These are phyloP conservation scores for Xylariales sp. DNA, from an alignment of 2,329 filamentous ascomycete species.

Conservation along the genomic window DNA sequence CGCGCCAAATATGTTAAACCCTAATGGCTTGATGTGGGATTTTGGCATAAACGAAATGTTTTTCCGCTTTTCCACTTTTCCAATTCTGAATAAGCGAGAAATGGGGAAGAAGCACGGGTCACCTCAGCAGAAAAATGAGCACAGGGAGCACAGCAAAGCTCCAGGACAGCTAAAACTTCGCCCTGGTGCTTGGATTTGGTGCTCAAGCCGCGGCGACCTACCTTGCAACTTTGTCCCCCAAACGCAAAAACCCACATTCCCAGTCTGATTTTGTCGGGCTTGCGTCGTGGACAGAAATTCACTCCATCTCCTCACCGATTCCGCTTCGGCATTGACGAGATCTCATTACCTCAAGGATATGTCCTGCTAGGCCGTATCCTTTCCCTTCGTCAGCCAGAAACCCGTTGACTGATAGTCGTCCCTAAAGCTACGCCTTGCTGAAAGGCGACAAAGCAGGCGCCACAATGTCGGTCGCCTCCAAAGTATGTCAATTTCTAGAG, in stretches of 20 bases:
- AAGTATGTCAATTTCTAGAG: conserved; percentile 43
- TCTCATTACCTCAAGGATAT: conserved; percentile 24
- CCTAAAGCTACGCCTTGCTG: conserved; percentile 38
- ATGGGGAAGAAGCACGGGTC: background rate
- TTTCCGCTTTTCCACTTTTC: too few species aligned
- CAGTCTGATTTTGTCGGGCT: background rate
- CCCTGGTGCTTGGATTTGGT: too few species aligned
- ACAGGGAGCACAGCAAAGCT: too few species aligned
- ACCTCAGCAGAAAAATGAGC: too few species aligned
- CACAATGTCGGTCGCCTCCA: conserved; percentile 60
- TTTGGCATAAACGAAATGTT: too few species aligned
- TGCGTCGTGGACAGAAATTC: background rate
- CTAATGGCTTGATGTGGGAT: too few species aligned
- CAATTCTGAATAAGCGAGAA: too few species aligned
- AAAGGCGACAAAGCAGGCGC: conserved; percentile 50
- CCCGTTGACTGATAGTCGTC: conserved; percentile 27
- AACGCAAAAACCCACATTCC: background rate
- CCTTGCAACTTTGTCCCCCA: too few species aligned
- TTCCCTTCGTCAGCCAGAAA: conserved; percentile 15
- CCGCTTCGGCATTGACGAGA: conserved; percentile 15
- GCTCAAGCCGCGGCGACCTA: too few species aligned
- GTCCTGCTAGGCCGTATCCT: conserved; percentile 32
- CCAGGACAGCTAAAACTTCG: too few species aligned
- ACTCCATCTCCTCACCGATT: conserved; percentile 6
- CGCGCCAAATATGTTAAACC: too few species aligned